Evolutionary conservation across 164 flowering plant genomes (phyloP).

Genomic region (Amborella trichopoda): DNA sequence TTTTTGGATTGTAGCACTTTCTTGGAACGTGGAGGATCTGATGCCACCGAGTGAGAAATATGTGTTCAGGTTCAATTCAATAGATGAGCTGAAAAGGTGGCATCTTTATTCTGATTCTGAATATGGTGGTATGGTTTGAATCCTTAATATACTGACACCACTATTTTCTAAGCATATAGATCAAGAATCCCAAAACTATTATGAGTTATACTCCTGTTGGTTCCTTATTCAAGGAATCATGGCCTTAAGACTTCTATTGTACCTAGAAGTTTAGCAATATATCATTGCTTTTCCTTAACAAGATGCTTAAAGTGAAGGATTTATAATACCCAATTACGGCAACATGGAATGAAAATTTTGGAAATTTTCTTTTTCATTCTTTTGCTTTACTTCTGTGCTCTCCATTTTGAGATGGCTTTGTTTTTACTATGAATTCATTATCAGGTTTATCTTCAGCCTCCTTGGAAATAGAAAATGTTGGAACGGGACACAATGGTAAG

Average conservation of each 20-base stretch:
- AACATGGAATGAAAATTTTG: too few species aligned
- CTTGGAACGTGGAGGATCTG: conserved; percentile 65
- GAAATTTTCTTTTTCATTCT: too few species aligned
- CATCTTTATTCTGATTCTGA: conserved; percentile 97
- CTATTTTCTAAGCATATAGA: too few species aligned
- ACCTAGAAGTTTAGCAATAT: too few species aligned
- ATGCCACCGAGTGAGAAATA: conserved; percentile 62
- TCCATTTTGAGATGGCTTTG: background rate
- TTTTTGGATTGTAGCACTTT: conserved; percentile 36
- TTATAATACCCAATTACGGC: too few species aligned
- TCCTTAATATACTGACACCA: too few species aligned
- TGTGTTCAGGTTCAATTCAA: conserved; percentile 64
- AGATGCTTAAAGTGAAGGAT: too few species aligned
- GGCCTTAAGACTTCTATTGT: too few species aligned
- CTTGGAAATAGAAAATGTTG: conserved; percentile 64
- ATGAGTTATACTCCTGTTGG: too few species aligned
- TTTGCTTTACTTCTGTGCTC: background rate
- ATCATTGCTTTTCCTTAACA: too few species aligned
- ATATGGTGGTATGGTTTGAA: conserved; percentile 60
- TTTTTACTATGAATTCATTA: background rate
- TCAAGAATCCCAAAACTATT: too few species aligned
- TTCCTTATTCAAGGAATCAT: too few species aligned
- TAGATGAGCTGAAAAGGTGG: conserved; percentile 84
- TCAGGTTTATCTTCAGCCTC: conserved; percentile 94
- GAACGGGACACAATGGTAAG: conserved; percentile 40